Percentiles rank a stretch among this genome's conserved stretches.
phyloP scores from a whole-genome alignment of 495 filamentous ascomycete genomes.

The Cercophora sp. region DNA sequence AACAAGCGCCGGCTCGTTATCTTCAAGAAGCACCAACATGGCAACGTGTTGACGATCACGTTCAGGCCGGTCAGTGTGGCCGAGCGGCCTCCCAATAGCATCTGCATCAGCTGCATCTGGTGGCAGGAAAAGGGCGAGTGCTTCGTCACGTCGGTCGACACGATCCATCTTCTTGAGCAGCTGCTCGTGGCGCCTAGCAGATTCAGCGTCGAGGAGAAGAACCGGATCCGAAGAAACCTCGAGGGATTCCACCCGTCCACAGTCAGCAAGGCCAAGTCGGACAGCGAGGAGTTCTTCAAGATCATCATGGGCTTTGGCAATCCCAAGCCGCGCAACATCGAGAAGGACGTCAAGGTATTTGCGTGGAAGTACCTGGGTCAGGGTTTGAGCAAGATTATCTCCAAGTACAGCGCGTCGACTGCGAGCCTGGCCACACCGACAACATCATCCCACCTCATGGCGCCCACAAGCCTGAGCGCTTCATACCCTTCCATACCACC shows the following conservation, averaged over 20 bases:
- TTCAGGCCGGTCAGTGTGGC: conserved; percentile 69
- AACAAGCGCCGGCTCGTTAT: conserved; percentile 76
- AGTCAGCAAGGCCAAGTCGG: conserved; percentile 83
- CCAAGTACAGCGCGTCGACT: conserved; percentile 68
- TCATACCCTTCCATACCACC: conserved; percentile 38
- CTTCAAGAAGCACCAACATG: conserved; percentile 75
- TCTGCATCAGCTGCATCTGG: conserved; percentile 85
- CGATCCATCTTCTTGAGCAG: conserved; percentile 86
- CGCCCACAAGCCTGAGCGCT: too few species aligned
- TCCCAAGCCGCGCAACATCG: conserved; percentile 94
- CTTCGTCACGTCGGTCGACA: conserved; percentile 94
- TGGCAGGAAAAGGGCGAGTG: conserved; percentile 89
- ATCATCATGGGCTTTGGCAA: conserved; percentile 96
- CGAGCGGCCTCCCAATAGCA: conserved; percentile 68
- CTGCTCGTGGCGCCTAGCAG: conserved; percentile 65
- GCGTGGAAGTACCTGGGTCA: conserved; percentile 79
- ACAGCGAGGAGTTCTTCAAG: conserved; percentile 96
- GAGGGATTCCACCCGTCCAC: conserved; percentile 88
- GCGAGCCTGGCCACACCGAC: conserved; percentile 19
- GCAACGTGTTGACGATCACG: conserved; percentile 64
- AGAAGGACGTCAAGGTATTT: conserved; percentile 98
- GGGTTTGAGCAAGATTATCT: conserved; percentile 93
- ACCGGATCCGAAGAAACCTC: conserved; percentile 89
- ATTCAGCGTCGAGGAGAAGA: conserved; percentile 96
- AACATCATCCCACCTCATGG: too few species aligned